A percentile compares a stretch with the other conserved stretches of the same genome.
These are phyloP conservation scores for Filosporella fistucella DNA, from an alignment of 495 filamentous ascomycete species.

Conservation along the genomic window DNA sequence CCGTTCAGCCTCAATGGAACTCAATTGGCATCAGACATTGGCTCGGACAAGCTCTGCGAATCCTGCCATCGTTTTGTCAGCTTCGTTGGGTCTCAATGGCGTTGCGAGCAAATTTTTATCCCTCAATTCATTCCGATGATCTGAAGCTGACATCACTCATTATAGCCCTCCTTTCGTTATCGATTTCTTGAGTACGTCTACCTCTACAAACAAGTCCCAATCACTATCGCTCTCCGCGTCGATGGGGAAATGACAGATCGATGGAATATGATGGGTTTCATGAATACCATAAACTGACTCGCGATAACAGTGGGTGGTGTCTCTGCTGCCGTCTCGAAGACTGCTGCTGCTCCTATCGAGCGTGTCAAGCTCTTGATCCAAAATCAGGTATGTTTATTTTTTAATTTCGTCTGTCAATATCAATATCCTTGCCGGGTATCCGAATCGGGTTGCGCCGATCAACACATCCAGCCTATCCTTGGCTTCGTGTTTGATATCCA, in stretches of 20 bases:
- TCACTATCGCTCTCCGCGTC: slow-evolving; percentile 9
- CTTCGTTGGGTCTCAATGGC: slow-evolving; percentile 25
- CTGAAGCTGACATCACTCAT: slow-evolving; percentile 31
- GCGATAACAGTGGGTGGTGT: slow-evolving; percentile 89
- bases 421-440: slow-evolving; percentile 13
- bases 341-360: slow-evolving; percentile 99
- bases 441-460: slow-evolving; percentile 12
- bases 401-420: not conserved
- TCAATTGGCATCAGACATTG: slow-evolving; percentile 20
- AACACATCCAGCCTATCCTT: too few relatives aligned
- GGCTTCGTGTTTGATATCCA: too few relatives aligned
- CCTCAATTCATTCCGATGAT: slow-evolving; percentile 22
- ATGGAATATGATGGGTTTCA: slow-evolving; percentile 13
- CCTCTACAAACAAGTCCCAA: slow-evolving; percentile 8
- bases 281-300: slow-evolving; percentile 26
- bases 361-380: slow-evolving; percentile 99
- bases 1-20: slow-evolving; percentile 6
- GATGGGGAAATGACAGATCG: slow-evolving; percentile 10
- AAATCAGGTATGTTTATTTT: slow-evolving; percentile 79
- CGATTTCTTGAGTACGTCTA: slow-evolving; percentile 94
- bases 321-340: slow-evolving; percentile 99
- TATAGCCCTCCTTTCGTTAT: slow-evolving; percentile 59
- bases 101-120: slow-evolving; percentile 20
- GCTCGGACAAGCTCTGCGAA: slow-evolving; percentile 11
- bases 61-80: slow-evolving; percentile 3